These are phyloP conservation scores for Cryptococcus jaspeensis DNA, from an alignment of 1,284 basidiomycete species.

Conservation along the genomic window DNA sequence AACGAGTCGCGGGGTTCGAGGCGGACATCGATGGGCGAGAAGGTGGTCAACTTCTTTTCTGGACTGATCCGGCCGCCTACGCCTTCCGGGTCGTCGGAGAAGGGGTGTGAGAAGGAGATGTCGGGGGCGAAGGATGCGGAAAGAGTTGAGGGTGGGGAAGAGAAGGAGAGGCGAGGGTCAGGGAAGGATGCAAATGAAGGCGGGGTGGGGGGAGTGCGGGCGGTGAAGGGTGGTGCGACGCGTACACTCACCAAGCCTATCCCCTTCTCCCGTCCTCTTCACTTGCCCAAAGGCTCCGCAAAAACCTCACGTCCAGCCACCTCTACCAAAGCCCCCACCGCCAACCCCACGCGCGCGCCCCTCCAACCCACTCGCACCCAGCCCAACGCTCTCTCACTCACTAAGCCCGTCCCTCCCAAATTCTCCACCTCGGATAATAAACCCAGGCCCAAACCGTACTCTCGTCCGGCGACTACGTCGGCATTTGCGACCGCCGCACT, in stretches of 20 bases:
- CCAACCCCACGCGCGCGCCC: not conserved
- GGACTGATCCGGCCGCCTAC: conserved; percentile 1
- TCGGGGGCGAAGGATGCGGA: not conserved
- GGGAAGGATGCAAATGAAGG: not conserved
- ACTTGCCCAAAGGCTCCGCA: not conserved
- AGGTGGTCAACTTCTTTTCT: conserved; percentile 16
- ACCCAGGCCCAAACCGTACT: not conserved
- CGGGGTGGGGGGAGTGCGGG: not conserved
- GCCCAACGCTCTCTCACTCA: not conserved
- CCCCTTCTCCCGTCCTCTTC: conserved; percentile 11
- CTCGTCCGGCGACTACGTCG: conserved; percentile 12
- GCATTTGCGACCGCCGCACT: conserved; percentile 33
- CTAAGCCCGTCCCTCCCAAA: not conserved
- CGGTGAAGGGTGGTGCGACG: not conserved
- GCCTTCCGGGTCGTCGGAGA: not conserved
- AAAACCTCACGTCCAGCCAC: not conserved
- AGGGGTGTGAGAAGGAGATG: not conserved
- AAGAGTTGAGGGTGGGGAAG: not conserved
- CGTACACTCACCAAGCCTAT: conserved; percentile 11
- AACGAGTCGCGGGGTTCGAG: not conserved
- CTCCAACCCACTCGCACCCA: not conserved
- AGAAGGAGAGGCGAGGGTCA: not conserved
- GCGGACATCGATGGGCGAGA: conserved; percentile 13
- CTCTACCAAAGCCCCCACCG: not conserved
- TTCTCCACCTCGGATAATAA: not conserved